Percentiles rank a stretch among this genome's conserved stretches.
These are phyloP conservation scores for Hirsutella minnesotensis DNA, from an alignment of 2,329 filamentous ascomycete species.

Conservation along the genomic window DNA sequence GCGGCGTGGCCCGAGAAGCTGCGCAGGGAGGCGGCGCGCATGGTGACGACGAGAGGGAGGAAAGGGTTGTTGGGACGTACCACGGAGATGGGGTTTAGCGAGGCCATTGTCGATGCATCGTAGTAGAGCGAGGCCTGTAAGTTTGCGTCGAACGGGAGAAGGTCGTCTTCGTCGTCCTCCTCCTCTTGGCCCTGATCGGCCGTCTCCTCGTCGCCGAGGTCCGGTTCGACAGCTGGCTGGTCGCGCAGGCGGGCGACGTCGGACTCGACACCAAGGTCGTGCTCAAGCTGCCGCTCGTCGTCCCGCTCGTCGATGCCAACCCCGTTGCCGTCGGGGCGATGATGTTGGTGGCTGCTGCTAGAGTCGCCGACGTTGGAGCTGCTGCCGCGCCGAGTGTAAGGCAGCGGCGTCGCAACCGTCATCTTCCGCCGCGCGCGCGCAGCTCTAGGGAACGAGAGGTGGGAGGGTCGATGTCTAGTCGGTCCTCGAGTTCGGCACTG, in stretches of 20 bases:
- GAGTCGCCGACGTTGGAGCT: no score
- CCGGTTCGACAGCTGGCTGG: slow-evolving; percentile 6
- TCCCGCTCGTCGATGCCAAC: background rate
- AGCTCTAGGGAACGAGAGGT: no score
- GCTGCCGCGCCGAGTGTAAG: no score
- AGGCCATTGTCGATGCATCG: slow-evolving; percentile 45
- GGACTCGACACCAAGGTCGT: background rate
- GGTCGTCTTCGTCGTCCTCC: slow-evolving; percentile 11
- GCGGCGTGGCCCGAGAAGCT: slow-evolving; percentile 78
- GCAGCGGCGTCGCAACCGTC: background rate
- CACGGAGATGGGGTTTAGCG: slow-evolving; percentile 40
- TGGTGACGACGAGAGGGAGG: slow-evolving; percentile 45
- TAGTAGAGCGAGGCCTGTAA: slow-evolving; percentile 39
- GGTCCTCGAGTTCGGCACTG: no score
- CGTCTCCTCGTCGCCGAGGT: background rate
- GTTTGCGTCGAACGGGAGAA: slow-evolving; percentile 1
- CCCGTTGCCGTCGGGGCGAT: background rate
- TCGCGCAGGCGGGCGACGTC: background rate
- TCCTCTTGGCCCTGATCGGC: slow-evolving; percentile 7
- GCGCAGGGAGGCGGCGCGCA: slow-evolving; percentile 50
- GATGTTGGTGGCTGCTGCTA: no score
- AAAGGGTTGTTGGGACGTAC: slow-evolving; percentile 23
- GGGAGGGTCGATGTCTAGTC: no score
- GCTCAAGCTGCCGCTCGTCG: background rate
- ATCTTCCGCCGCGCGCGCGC: no score